Percentiles rank a stretch among this genome's conserved stretches.
These are phyloP conservation scores for Anisogramma anomala DNA, from an alignment of 2,329 filamentous ascomycete species.

Conservation along the genomic window DNA sequence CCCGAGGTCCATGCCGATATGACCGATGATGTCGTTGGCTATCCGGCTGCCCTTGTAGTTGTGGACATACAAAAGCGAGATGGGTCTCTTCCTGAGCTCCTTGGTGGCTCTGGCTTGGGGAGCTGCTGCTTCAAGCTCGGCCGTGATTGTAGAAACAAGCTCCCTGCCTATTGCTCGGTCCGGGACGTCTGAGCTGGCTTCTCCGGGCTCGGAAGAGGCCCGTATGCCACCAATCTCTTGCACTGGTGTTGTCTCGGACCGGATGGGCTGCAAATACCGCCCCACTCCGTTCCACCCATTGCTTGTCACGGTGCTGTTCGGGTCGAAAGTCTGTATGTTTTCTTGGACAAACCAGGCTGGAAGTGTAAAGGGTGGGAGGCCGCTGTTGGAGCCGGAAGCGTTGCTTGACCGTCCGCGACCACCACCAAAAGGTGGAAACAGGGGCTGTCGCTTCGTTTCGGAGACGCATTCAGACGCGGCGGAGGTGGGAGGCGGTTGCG, in stretches of 20 bases:
- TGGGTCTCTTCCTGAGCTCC: constrained; percentile 21
- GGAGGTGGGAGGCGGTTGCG: constrained; percentile 6
- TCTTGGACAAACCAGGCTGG: constrained; percentile 45
- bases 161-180: constrained; percentile 20
- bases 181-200: constrained; percentile 16
- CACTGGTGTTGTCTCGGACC: constrained; percentile 1
- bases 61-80: constrained; percentile 26
- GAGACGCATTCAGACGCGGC: constrained; percentile 6
- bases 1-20: constrained; percentile 29
- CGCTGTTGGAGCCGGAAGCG: background rate
- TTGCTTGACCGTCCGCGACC: constrained; percentile 7
- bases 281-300: constrained; percentile 13
- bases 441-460: constrained; percentile 7
- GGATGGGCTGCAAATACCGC: background rate
- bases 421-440: constrained; percentile 5
- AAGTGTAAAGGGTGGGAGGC: constrained; percentile 40
- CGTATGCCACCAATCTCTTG: constrained; percentile 7
- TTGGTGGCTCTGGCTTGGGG: constrained; percentile 15
- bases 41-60: constrained; percentile 23
- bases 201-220: constrained; percentile 7
- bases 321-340: constrained; percentile 33
- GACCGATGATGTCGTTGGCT: constrained; percentile 20
- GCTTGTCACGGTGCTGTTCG: constrained; percentile 15
- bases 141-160: constrained; percentile 22
- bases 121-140: constrained; percentile 20